A percentile compares a stretch with the other conserved stretches of the same genome.
phyloP scores from a whole-genome alignment of 73 alveolate species.

The Urostyla sp. region DNA sequence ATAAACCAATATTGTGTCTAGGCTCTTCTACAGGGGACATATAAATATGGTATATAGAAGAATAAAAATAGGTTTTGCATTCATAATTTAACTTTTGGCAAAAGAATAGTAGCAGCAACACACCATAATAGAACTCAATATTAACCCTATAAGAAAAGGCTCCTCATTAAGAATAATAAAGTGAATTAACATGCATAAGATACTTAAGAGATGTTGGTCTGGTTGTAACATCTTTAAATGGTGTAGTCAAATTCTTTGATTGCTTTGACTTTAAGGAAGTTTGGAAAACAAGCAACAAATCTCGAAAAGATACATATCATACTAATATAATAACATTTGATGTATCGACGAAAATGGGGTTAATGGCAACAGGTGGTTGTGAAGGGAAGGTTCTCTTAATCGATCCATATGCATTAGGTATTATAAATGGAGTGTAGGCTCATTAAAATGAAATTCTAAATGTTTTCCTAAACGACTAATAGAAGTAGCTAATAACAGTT shows the following conservation, averaged over 20 bases:
- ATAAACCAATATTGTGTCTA: slow-evolving; percentile 51
- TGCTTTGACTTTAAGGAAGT: slow-evolving; percentile 65
- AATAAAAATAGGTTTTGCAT: slow-evolving; percentile 24
- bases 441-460: slow-evolving; percentile 58
- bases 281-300: slow-evolving; percentile 53
- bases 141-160: too few species aligned
- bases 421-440: slow-evolving; percentile 30
- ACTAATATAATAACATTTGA: slow-evolving; percentile 59
- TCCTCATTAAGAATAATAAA: too few species aligned
- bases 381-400: slow-evolving; percentile 67
- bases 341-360: slow-evolving; percentile 45
- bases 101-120: neutral
- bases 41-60: slow-evolving; percentile 59
- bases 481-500: slow-evolving; percentile 61
- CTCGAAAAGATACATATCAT: slow-evolving; percentile 30
- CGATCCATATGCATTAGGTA: slow-evolving; percentile 71
- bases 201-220: slow-evolving; percentile 70
- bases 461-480: slow-evolving; percentile 55
- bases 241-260: slow-evolving; percentile 65
- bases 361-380: slow-evolving; percentile 70
- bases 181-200: slow-evolving; percentile 48
- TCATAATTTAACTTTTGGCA: slow-evolving; percentile 19
- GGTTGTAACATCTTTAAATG: slow-evolving; percentile 61
- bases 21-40: slow-evolving; percentile 61
- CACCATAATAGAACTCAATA: too few species aligned